Conservation (phyloP, 495 filamentous ascomycete genomes). For the Lentithecium fluviatile region DNA sequence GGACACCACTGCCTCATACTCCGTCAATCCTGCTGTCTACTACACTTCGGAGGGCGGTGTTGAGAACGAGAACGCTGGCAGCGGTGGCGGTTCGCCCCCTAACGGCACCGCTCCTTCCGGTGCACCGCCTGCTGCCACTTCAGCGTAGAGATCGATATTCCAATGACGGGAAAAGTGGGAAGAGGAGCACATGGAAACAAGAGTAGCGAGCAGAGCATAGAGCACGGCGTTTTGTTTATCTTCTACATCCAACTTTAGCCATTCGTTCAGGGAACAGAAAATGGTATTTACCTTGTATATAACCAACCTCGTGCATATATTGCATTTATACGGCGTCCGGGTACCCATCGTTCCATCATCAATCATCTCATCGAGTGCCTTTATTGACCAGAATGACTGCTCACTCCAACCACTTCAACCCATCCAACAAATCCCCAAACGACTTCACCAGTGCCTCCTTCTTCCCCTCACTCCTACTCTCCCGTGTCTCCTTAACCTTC, state of each 20-base stretch:
- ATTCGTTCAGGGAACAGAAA: too few relatives aligned
- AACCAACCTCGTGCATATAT: too few relatives aligned
- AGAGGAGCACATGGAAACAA: too few relatives aligned
- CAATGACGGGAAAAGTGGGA: too few relatives aligned
- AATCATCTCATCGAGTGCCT: too few relatives aligned
- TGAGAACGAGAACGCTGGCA: slow-evolving; percentile 16
- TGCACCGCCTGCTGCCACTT: neutral
- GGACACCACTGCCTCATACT: slow-evolving; percentile 38
- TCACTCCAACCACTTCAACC: slow-evolving; percentile 8
- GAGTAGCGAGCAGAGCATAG: too few relatives aligned
- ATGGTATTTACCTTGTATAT: too few relatives aligned
- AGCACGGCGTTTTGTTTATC: too few relatives aligned
- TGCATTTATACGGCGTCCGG: neutral
- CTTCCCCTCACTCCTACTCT: neutral
- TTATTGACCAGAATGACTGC: too few relatives aligned
- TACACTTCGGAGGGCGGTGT: slow-evolving; percentile 16
- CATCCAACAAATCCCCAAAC: slow-evolving; percentile 3
- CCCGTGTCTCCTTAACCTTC: neutral
- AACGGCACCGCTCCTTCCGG: slow-evolving; percentile 2
- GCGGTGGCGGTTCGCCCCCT: slow-evolving; percentile 8
- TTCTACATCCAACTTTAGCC: too few relatives aligned
- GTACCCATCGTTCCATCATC: neutral
- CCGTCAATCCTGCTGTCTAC: slow-evolving; percentile 15
- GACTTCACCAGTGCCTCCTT: slow-evolving; percentile 4
- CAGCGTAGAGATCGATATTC: neutral